Conservation (phyloP, 306 rosid genomes). For the Lathyrus sativus region DNA sequence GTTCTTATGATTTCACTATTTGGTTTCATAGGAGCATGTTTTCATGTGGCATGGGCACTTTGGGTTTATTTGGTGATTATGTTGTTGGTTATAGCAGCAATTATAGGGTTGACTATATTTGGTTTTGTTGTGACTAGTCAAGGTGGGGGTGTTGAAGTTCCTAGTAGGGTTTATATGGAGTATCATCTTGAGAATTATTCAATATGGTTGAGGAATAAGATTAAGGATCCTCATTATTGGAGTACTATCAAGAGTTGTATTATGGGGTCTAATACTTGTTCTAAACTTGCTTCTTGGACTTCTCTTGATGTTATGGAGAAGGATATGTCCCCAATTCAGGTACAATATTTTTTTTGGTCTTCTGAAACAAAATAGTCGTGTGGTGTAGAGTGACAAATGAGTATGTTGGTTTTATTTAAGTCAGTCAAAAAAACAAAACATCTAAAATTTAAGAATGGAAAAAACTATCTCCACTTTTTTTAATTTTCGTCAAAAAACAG, state of each 20-base stretch:
- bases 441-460: no score
- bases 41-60: slow-evolving; percentile 81
- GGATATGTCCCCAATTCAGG: slow-evolving; percentile 85
- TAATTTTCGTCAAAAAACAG: no score
- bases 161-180: slow-evolving; percentile 74
- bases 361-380: no score
- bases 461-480: no score
- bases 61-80: slow-evolving; percentile 80
- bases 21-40: slow-evolving; percentile 91
- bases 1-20: slow-evolving; percentile 74
- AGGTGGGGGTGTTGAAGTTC: slow-evolving; percentile 71
- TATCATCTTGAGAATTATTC: slow-evolving; percentile 64
- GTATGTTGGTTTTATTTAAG: no score
- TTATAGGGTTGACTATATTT: slow-evolving; percentile 63
- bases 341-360: neutral
- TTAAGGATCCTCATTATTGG: slow-evolving; percentile 69
- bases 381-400: no score
- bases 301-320: slow-evolving; percentile 63
- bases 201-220: slow-evolving; percentile 66
- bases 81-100: slow-evolving; percentile 63
- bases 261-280: slow-evolving; percentile 76
- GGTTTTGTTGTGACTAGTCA: slow-evolving; percentile 68
- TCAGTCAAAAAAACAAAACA: no score
- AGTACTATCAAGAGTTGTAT: slow-evolving; percentile 65
- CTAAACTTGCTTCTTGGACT: slow-evolving; percentile 59